A percentile compares a stretch with the other conserved stretches of the same genome.
Evolutionary conservation across 495 filamentous ascomycete species (phyloP).

Genomic region (Penicillium goetzii): DNA sequence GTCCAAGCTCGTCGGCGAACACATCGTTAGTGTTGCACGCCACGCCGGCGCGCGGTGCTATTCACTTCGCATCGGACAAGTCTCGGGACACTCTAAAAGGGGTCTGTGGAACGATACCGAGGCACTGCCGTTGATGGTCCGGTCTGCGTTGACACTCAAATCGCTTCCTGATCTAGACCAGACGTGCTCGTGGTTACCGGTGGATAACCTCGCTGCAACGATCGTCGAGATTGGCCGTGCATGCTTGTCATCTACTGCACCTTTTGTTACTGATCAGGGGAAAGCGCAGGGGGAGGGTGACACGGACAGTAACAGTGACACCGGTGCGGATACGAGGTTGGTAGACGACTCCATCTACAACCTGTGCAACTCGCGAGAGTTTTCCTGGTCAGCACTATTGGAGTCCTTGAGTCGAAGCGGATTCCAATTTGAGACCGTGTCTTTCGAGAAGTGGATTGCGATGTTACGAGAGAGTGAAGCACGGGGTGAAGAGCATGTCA

Average conservation of each 20-base stretch:
- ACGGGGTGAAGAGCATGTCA: constrained; percentile 49
- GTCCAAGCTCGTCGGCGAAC: constrained; percentile 61
- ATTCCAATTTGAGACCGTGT: constrained; percentile 52
- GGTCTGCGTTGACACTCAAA: constrained; percentile 52
- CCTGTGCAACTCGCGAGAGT: constrained; percentile 52
- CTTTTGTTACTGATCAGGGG: background rate
- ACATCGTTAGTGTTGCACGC: constrained; percentile 48
- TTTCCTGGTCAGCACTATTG: constrained; percentile 58
- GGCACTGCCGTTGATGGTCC: constrained; percentile 55
- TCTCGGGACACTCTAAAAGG: constrained; percentile 55
- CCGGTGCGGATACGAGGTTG: too few relatives aligned
- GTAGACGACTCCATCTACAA: constrained; percentile 54
- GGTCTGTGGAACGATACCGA: constrained; percentile 65
- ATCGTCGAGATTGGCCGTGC: constrained; percentile 52
- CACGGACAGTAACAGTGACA: background rate
- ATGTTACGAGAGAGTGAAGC: constrained; percentile 47
- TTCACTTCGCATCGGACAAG: constrained; percentile 63
- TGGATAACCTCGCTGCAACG: constrained; percentile 54
- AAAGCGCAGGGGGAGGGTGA: background rate
- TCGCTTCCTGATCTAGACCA: constrained; percentile 52
- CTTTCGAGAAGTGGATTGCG: constrained; percentile 53
- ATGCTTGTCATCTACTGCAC: constrained; percentile 19
- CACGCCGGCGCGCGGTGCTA: constrained; percentile 41
- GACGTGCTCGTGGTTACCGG: constrained; percentile 58
- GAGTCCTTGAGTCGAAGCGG: constrained; percentile 45